Base-by-base conservation (phyloP, 108 stramenopile species). In the Conticribra guillardii region DNA sequence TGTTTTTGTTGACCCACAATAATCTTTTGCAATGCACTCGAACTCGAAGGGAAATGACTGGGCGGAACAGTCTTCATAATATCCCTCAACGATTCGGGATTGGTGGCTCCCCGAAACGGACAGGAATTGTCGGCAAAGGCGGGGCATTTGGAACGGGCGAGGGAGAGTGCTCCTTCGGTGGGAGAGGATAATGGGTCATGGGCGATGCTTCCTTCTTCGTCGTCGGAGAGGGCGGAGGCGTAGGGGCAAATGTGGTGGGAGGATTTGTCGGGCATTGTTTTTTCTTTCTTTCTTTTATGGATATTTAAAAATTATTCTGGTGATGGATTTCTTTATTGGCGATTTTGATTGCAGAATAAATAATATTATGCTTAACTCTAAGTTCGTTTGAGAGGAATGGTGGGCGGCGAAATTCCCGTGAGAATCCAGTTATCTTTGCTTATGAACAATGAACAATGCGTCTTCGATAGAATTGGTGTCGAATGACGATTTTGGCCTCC, bases 51-150 rank as follows among this genome's bases (percentile, higher is more conserved):
- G 19, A 80, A 71, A 63, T 90, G 89, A 30, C 81, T 79, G 1
- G 81, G 53, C 4, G 89, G 89, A 21, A 90, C 79, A 37, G 66
- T 68, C 60, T 64, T 34, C 60, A 90, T 74, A n/a, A 82, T 74
- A 46, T 86, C 58, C 4, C 66, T 41, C 48, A 90, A 41, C 53
- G 74, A 54, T 14, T 84, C 75, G 5, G 76, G 29, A 23, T 83
- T 54, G 18, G 69, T 67, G 1, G 67, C 69, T 3, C 77, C 54
- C 26, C 84, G 73, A 67, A 90, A 90, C 0, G 89, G 89, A 69
- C 89, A 90, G 3, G 64, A 37, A 7, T 77, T 80, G 17, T 83
- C 74, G 15, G 58, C 59, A 60, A 90, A 90, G 31, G 84, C 89
- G 1, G 89, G 89, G 41, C 89, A 90, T 30, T 75, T 59, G 22